Evolutionary conservation across 192 early-diverging fungal genomes (phyloP), one percentile per base, ranked within the genome.

Genomic region (Gonapodya prolifera): DNA sequence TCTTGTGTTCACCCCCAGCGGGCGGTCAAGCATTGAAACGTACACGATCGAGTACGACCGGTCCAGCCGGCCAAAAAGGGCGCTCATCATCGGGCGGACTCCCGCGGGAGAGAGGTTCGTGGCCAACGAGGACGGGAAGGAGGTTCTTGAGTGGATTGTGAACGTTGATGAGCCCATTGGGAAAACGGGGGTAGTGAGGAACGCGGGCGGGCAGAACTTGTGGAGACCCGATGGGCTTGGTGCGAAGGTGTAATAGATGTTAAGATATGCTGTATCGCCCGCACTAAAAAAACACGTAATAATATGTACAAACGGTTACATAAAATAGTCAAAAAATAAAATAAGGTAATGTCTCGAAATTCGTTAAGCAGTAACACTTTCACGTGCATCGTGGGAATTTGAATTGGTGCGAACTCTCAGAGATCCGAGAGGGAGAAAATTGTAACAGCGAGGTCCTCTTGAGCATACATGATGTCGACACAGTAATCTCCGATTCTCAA

Each of bases 1-100:
- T 2, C 31, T 2, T 8, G 71, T 73, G 18, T 2, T 2, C 18
- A 8, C 16, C 18, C 28, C 18, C 28, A 2, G 8, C 2, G 28
- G 32, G 16, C 71, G 8, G 71, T 16, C 28, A 18, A 13, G 2
- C 18, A 32, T 73, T 29, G 71, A 73, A 29, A 73, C 71, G 8
- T 73, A 73, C 32, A 73, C 71, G 16, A 29, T 73, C 18, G 71
- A 30, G 28, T 73, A 73, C 71, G 71, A 73, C 31, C 71, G 71
- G 2, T 30, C 18, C 8, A 29, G 71, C 18, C 2, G 29, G 71
- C 71, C 71, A 2, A 13, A 2, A 2, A 16, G 71, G 71, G 28
- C 32, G 28, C 2, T 73, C 31, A 32, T 32, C 71, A 73, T 73
- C 31, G 71, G 18, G 71, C 71, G 71, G 31, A 32, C 29, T 2